phyloP scores from a whole-genome alignment of 2,329 filamentous ascomycete species.

The Dactylellina parvicollis region DNA sequence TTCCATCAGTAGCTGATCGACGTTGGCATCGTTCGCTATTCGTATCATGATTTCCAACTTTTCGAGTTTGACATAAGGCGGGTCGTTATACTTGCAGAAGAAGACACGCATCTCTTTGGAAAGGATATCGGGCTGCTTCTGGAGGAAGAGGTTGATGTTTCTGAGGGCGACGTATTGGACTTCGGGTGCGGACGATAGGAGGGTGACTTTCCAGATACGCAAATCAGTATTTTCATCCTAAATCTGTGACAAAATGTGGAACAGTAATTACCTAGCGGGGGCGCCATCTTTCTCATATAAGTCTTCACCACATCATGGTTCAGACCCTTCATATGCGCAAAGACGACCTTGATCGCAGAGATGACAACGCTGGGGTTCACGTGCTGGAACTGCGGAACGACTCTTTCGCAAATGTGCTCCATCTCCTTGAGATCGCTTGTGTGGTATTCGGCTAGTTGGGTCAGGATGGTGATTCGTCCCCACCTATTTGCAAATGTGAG shows the following conservation, averaged over 20 bases:
- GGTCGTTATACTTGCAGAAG: constrained; percentile 99
- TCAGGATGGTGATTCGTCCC: constrained; percentile 92
- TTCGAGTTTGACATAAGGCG: constrained; percentile 94
- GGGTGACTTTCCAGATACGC: constrained; percentile 72
- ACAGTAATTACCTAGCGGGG: constrained; percentile 76
- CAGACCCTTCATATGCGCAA: constrained; percentile 90
- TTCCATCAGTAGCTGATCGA: constrained; percentile 91
- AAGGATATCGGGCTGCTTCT: constrained; percentile 94
- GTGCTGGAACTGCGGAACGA: constrained; percentile 96
- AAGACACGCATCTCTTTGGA: constrained; percentile 98
- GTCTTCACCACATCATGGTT: constrained; percentile 80
- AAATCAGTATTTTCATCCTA: constrained; percentile 40
- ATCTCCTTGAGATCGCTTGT: constrained; percentile 91
- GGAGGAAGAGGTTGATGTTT: constrained; percentile 94
- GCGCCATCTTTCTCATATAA: constrained; percentile 98
- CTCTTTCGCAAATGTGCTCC: constrained; percentile 96
- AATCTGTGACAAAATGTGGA: neutral
- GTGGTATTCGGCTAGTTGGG: constrained; percentile 87
- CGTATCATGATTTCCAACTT: constrained; percentile 99
- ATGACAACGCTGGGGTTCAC: constrained; percentile 97
- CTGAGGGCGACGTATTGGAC: constrained; percentile 96
- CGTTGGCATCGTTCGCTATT: constrained; percentile 96
- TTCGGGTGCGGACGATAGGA: constrained; percentile 93
- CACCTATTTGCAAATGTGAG: constrained; percentile 65
- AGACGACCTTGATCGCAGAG: constrained; percentile 97